These are phyloP conservation scores for Claviceps capensis DNA, from an alignment of 2,329 filamentous ascomycete genomes.

Conservation along the genomic window DNA sequence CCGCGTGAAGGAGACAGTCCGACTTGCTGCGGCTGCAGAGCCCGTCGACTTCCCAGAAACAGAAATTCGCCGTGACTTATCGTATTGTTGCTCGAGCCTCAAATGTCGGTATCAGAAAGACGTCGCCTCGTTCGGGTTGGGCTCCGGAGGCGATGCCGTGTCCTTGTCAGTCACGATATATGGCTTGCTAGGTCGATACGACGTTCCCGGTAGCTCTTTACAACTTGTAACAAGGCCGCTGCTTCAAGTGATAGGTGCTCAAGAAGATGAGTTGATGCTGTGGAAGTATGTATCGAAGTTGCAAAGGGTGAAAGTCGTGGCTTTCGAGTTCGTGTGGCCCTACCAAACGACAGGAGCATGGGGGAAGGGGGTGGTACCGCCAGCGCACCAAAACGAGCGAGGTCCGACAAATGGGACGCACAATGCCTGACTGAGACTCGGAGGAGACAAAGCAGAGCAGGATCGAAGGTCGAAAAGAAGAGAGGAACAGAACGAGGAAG, in stretches of 20 bases:
- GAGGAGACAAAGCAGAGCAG: background rate
- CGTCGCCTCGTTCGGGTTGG: slow-evolving; percentile 13
- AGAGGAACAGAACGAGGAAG: background rate
- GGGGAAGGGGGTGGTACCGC: background rate
- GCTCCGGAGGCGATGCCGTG: slow-evolving; percentile 10
- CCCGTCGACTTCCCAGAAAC: background rate
- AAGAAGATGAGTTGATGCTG: background rate
- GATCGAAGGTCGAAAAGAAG: background rate
- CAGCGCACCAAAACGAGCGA: slow-evolving; percentile 1
- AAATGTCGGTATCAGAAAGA: background rate
- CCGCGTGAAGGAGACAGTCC: background rate
- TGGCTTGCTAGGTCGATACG: background rate
- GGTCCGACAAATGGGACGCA: background rate
- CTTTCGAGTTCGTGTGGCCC: slow-evolving; percentile 1
- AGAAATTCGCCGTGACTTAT: background rate
- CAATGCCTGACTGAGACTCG: background rate
- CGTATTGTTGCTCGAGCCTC: background rate
- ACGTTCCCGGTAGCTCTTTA: background rate
- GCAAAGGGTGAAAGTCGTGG: background rate
- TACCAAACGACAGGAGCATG: slow-evolving; percentile 1
- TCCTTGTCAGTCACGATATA: slow-evolving; percentile 15
- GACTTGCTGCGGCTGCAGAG: background rate
- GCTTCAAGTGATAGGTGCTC: background rate
- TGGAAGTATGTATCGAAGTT: background rate
- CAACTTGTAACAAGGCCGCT: background rate